Percentiles rank a stretch among this genome's conserved stretches.
Evolutionary conservation across 768 basidiomycete species (phyloP).

Genomic region (Pisolithus orientalis): DNA sequence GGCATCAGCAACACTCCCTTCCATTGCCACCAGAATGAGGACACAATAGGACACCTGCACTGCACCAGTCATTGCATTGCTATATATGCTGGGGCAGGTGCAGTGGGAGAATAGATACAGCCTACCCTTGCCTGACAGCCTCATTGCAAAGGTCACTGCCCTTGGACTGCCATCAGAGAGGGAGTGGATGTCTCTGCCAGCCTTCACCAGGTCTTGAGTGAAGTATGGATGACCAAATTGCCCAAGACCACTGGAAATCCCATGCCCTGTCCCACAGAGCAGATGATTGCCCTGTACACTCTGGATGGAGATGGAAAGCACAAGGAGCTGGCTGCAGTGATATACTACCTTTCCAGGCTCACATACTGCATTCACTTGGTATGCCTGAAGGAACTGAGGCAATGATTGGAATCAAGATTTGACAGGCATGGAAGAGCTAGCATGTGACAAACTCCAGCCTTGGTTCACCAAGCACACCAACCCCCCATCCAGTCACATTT

Average conservation of each 20-base stretch:
- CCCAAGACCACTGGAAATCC: neutral
- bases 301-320: slow-evolving; percentile 5
- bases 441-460: neutral
- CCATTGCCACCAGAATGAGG: slow-evolving; percentile 10
- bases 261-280: slow-evolving; percentile 15
- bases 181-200: neutral
- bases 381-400: neutral
- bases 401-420: neutral
- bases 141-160: neutral
- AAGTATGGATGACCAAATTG: slow-evolving; percentile 10
- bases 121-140: neutral
- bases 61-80: neutral
- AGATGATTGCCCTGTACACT: neutral
- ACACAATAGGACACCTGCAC: slow-evolving; percentile 13
- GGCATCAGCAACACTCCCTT: slow-evolving; percentile 22
- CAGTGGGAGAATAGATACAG: neutral
- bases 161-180: neutral
- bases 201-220: slow-evolving; percentile 5
- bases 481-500: neutral
- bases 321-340: neutral
- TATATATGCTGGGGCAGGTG: neutral
- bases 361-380: slow-evolving; percentile 3
- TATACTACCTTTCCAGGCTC: neutral
- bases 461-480: neutral
- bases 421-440: neutral